Percentiles rank a stretch among this genome's conserved stretches.
Conservation (phyloP, 495 filamentous ascomycete genomes). For the Daldinia bambusicola region DNA sequence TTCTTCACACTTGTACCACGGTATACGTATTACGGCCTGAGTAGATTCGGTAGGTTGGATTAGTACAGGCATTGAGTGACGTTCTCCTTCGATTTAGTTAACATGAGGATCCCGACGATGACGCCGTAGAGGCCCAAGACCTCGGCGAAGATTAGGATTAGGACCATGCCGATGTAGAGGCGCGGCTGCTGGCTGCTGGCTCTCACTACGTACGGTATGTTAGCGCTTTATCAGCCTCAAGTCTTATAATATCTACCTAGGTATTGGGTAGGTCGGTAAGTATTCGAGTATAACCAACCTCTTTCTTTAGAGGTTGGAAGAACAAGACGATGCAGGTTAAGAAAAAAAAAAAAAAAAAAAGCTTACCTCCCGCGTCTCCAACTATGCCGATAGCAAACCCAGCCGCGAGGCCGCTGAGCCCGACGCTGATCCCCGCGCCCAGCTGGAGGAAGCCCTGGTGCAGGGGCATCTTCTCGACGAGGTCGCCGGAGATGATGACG, state of each 20-base stretch:
- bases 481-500: slow-evolving; percentile 58
- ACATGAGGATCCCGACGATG: slow-evolving; percentile 56
- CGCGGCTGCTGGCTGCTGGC: slow-evolving; percentile 88
- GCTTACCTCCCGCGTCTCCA: slow-evolving; percentile 76
- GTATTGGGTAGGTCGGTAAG: too few species aligned
- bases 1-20: neutral
- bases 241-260: too few species aligned
- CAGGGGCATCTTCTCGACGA: slow-evolving; percentile 58
- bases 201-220: slow-evolving; percentile 61
- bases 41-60: neutral
- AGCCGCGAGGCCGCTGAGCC: slow-evolving; percentile 72
- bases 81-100: slow-evolving; percentile 51
- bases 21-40: neutral
- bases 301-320: neutral
- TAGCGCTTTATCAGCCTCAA: slow-evolving; percentile 3
- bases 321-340: too few species aligned
- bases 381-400: slow-evolving; percentile 95
- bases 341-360: neutral
- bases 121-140: slow-evolving; percentile 79
- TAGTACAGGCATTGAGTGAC: slow-evolving; percentile 51
- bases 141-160: slow-evolving; percentile 94
- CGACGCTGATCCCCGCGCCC: slow-evolving; percentile 59
- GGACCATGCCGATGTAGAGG: slow-evolving; percentile 92
- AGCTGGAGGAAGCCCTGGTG: slow-evolving; percentile 60
- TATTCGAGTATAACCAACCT: neutral